phyloP scores from a whole-genome alignment of 1,284 basidiomycete species.

The Irpex sp. region DNA sequence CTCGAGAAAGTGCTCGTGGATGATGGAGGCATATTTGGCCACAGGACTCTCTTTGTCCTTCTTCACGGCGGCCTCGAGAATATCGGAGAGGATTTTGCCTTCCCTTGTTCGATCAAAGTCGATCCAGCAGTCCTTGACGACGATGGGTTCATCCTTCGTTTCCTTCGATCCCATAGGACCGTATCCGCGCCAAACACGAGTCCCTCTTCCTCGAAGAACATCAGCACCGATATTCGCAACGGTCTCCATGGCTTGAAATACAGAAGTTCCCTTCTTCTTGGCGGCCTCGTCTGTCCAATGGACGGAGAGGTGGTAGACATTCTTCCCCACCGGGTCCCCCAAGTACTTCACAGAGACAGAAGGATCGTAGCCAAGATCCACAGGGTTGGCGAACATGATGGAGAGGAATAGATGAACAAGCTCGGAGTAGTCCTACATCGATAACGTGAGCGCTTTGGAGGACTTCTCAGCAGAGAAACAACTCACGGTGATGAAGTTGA shows the following conservation, averaged over 20 bases:
- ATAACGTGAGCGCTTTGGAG: not conserved
- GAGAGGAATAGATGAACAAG: not conserved
- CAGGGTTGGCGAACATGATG: not conserved
- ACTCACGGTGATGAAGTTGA: not conserved
- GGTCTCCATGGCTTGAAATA: not conserved
- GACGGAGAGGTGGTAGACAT: too few relatives aligned
- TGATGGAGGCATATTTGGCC: too few relatives aligned
- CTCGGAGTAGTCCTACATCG: not conserved
- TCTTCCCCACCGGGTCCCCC: too few relatives aligned
- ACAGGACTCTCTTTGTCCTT: not conserved
- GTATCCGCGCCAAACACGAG: conserved; percentile 6
- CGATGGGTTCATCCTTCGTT: not conserved
- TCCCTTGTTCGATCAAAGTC: not conserved
- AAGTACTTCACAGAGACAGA: not conserved
- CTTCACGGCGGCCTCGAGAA: not conserved
- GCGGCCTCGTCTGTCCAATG: not conserved
- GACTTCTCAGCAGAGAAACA: not conserved
- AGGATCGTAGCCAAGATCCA: not conserved
- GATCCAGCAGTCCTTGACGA: not conserved
- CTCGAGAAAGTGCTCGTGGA: not conserved
- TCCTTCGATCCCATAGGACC: too few relatives aligned
- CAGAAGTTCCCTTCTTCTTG: not conserved
- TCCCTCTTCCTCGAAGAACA: conserved; percentile 2
- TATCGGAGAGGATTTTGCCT: not conserved
- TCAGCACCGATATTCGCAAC: not conserved